Conservation (phyloP, 129 eudicot genomes). For the Centella asiatica region DNA sequence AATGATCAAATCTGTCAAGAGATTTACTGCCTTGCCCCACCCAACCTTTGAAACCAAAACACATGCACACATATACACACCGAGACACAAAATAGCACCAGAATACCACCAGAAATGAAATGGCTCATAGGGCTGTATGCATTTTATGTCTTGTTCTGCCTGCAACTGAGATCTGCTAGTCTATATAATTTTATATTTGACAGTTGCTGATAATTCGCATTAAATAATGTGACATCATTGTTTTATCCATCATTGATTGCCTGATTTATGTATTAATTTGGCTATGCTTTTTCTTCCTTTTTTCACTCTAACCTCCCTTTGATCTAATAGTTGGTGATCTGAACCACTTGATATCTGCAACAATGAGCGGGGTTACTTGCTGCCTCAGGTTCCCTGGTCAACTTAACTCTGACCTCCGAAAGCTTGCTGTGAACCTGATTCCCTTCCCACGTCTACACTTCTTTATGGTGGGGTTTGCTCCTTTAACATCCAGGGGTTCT, state of each 20-base stretch:
- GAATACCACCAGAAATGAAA: no score
- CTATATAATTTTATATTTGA: no score
- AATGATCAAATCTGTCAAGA: no score
- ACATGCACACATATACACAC: no score
- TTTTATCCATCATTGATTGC: no score
- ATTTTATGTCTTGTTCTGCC: no score
- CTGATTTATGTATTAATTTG: background rate
- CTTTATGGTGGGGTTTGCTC: constrained; percentile 59
- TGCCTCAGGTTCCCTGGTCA: constrained; percentile 77
- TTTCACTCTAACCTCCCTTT: background rate
- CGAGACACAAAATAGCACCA: no score
- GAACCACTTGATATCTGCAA: constrained; percentile 67
- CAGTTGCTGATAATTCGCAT: no score
- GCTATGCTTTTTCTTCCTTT: background rate
- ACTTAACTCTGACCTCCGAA: constrained; percentile 61
- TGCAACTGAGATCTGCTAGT: background rate
- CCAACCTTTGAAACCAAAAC: no score
- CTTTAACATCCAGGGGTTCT: constrained; percentile 69
- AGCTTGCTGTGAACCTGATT: constrained; percentile 64
- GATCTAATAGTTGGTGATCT: constrained; percentile 56
- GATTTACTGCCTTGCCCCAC: no score
- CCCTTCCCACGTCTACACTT: constrained; percentile 87
- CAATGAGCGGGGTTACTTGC: constrained; percentile 85
- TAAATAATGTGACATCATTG: no score
- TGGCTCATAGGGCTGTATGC: no score